Evolutionary conservation across 192 early-diverging fungal species (phyloP), one percentile per base, ranked within the genome.

Genomic region (Allomyces javanicus): DNA sequence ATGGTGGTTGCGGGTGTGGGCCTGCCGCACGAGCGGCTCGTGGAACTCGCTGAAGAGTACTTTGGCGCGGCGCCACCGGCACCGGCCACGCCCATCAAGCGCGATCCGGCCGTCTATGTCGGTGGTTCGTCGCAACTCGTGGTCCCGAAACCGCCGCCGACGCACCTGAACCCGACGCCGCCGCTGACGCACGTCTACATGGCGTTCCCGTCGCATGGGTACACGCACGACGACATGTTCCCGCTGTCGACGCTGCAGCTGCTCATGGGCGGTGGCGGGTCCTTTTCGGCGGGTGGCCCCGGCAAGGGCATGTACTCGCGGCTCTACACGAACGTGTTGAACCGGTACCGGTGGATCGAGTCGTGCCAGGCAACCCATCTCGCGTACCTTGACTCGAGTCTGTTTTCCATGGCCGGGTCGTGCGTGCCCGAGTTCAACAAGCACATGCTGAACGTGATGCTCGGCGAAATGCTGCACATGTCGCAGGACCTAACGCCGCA

Each of bases 251-350:
- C 88, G 19, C 75, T 98, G 44, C 87, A 93, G 65, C 82, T 88
- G 65, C 76, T 98, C 40, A 80, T 98, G 72, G 96, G 96, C 25
- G 96, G 96, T 40, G 96, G 96, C 55, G 91, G 92, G 7, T 91
- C 90, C 1, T 98, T 98, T 72, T 91, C 88, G 14, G 96, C 96
- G 0, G 96, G 96, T 67, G 96, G 96, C 10, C 96, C 96, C 1
- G 93, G 95, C 4, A 96, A 98, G 77, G 96, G 96, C 64, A 96
- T 98, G 93, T 94, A 98, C 81, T 94, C 93, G 61, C 84, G 93
- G 5, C 80, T 98, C 33, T 98, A 94, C 72, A 95, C 90, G 14
- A 87, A 91, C 50, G 93, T 98, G 3, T 78, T 98, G 40, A 96
- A 96, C 72, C 89, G 91, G 68, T 85, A 91, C 73, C 81, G 85